phyloP scores from a whole-genome alignment of 805 yeast genomes.

The Pichia occidentalis region DNA sequence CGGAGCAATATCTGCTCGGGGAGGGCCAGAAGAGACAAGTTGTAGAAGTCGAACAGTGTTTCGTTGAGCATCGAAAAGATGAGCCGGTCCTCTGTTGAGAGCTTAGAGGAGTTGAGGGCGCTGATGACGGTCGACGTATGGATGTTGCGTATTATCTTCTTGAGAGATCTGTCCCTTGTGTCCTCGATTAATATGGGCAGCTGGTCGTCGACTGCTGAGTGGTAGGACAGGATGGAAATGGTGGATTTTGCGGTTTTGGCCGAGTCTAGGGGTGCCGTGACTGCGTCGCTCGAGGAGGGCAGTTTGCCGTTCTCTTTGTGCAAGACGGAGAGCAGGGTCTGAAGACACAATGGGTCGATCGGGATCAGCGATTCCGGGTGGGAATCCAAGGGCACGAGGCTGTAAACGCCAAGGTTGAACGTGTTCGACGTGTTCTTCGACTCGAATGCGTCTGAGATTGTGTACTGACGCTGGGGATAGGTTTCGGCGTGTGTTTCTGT shows the following conservation, averaged over 20 bases:
- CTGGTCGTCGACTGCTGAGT: conserved; percentile 30
- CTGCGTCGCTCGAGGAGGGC: not conserved
- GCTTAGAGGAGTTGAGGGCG: conserved; percentile 31
- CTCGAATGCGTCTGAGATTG: not conserved
- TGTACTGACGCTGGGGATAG: conserved; percentile 2
- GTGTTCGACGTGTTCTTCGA: conserved; percentile 9
- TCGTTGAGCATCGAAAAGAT: conserved; percentile 39
- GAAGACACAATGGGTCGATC: conserved; percentile 52
- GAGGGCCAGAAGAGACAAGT: conserved; percentile 10
- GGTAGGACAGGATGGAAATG: not conserved
- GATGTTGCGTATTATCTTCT: conserved; percentile 28
- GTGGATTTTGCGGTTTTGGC: too few species aligned
- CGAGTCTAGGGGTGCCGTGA: not conserved
- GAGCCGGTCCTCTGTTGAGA: conserved; percentile 30
- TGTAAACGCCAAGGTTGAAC: conserved; percentile 52
- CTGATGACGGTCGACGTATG: conserved; percentile 34
- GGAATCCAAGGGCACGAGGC: conserved; percentile 30
- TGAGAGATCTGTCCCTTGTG: conserved; percentile 26
- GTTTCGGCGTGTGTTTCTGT: conserved; percentile 3
- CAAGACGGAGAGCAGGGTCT: conserved; percentile 4
- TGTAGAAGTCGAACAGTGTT: conserved; percentile 43
- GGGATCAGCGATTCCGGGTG: conserved; percentile 34
- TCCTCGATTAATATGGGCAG: conserved; percentile 56
- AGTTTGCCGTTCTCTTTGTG: not conserved
- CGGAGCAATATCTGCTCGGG: conserved; percentile 11